Evolutionary conservation across 805 yeast species (phyloP), one percentile per base, ranked within the genome.

Genomic region (Ascoidea rubescens): DNA sequence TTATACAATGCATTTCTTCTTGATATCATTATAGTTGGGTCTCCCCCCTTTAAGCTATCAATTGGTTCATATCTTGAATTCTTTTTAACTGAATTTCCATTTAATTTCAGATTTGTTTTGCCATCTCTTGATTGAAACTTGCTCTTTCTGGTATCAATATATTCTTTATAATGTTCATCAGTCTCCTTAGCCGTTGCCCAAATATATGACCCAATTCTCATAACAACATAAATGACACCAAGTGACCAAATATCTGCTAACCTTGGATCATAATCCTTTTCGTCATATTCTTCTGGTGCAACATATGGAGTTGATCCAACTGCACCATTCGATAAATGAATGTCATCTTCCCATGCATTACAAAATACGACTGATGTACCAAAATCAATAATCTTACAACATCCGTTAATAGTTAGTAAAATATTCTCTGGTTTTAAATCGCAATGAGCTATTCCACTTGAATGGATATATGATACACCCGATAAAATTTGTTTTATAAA

Each of bases 371-470:
- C 91, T 31, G 85, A 79, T 62, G 82, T 84, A 45, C 96, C 96
- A 60, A 89, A 89, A 69, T 88, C 96, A 2, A 95, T 84, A 54
- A 88, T 84, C 63, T 88, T 88, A 52, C 89, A 65, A 14, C 73
- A 70, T 47, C 96, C 96, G 54, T 74, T 74, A 45, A 80, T 78
- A 0, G 93, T 84, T 46, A 88, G 67, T 53, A 89, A 68, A 47
- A 89, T 66, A 63, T 89, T 89, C 60, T 89, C 96, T 0, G 96
- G 90, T 66, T 89, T 89, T 60, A 89, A 73, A 66, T 89, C 97
- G 51, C 96, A 73, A 65, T 89, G 97, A 4, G 87, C 84, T 51
- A 89, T 83, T 30, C 97, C 96, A 80, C 85, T 82, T 43, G 80
- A 79, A 67, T 89, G 96, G 88, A 89, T 83, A 70, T 86, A 88